A percentile compares a stretch with the other conserved stretches of the same genome.
phyloP scores from a whole-genome alignment of 1,139 yeast genomes.

The Scheffersomyces cryptocercus region DNA sequence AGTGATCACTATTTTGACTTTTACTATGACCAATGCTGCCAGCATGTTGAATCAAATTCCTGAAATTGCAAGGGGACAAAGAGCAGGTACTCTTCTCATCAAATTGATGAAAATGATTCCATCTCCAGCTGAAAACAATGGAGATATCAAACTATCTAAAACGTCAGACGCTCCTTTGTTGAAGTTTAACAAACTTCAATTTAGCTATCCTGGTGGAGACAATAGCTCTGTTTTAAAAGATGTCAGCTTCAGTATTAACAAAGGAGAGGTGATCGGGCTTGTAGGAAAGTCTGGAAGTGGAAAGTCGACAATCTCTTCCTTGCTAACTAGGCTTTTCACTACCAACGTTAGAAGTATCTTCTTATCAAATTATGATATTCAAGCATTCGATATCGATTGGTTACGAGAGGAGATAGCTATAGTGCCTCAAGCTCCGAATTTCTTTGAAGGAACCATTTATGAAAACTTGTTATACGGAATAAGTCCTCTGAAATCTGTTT shows the following conservation, averaged over 20 bases:
- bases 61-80: conserved; percentile 72
- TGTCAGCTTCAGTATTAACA: conserved; percentile 39
- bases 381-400: conserved; percentile 45
- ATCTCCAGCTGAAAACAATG: conserved; percentile 32
- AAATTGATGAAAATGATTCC: conserved; percentile 40
- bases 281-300: conserved; percentile 83
- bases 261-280: conserved; percentile 58
- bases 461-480: conserved; percentile 71
- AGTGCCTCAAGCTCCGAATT: conserved; percentile 67
- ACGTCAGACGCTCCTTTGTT: conserved; percentile 23
- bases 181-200: conserved; percentile 43
- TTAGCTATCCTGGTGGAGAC: conserved; percentile 44
- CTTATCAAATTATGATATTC: conserved; percentile 45
- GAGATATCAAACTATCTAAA: conserved; percentile 18
- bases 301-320: conserved; percentile 64
- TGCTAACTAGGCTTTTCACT: conserved; percentile 55
- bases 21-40: conserved; percentile 69
- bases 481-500: conserved; percentile 19
- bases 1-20: conserved; percentile 70
- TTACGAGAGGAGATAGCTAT: conserved; percentile 56
- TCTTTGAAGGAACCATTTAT: conserved; percentile 65
- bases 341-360: conserved; percentile 33
- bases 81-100: conserved; percentile 62
- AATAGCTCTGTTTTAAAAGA: conserved; percentile 30
- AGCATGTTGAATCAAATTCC: conserved; percentile 66